phyloP scores from a whole-genome alignment of 2,329 filamentous ascomycete genomes.

The Anthostomella pinea region DNA sequence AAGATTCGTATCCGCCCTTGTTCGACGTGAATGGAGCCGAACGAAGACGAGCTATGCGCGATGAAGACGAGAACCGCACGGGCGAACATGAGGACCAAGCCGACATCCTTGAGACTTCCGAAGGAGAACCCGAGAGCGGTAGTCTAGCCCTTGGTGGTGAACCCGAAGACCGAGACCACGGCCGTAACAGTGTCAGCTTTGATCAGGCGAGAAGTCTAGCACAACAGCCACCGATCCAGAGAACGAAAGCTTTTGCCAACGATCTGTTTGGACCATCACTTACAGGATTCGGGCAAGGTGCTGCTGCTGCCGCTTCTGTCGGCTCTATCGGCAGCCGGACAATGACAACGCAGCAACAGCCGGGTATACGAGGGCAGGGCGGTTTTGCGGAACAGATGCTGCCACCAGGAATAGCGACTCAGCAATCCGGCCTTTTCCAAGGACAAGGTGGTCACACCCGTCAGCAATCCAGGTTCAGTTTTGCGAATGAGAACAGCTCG shows the following conservation, averaged over 20 bases:
- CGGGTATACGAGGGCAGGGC: constrained; percentile 64
- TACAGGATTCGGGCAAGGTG: constrained; percentile 46
- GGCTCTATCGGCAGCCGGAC: constrained; percentile 65
- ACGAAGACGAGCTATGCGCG: constrained; percentile 73
- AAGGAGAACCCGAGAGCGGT: constrained; percentile 75
- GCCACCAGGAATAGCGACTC: constrained; percentile 55
- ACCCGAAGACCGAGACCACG: constrained; percentile 73
- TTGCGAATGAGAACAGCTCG: constrained; percentile 70
- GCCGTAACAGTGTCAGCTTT: constrained; percentile 48
- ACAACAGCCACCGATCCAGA: constrained; percentile 74
- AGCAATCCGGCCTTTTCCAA: constrained; percentile 52
- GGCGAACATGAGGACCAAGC: constrained; percentile 47
- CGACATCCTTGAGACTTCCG: constrained; percentile 49
- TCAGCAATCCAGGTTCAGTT: constrained; percentile 84
- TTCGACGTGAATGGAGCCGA: constrained; percentile 81
- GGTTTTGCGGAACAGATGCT: constrained; percentile 60
- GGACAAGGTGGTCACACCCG: constrained; percentile 70
- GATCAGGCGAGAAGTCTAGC: constrained; percentile 64
- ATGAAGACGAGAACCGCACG: constrained; percentile 61
- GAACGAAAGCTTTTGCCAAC: constrained; percentile 52
- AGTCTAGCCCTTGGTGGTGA: constrained; percentile 90
- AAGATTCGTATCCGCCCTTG: constrained; percentile 62
- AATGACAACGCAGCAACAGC: constrained; percentile 77
- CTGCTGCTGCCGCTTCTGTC: constrained; percentile 52
- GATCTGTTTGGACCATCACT: constrained; percentile 54